Evolutionary conservation across 2,329 filamentous ascomycete species (phyloP).

Genomic region (Epichloe baconii): DNA sequence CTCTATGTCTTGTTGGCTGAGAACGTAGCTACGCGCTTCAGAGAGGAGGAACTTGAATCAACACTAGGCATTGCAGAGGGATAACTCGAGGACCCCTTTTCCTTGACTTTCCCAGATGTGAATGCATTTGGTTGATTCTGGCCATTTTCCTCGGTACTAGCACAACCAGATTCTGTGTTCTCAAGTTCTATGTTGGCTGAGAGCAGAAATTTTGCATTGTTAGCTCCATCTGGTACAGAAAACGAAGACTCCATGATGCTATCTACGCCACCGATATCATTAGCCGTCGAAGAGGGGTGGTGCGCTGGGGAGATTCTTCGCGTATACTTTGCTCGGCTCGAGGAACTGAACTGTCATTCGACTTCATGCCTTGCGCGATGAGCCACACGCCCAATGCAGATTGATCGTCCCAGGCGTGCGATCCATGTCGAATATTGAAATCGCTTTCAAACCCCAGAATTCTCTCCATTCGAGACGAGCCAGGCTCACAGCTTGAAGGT

Average conservation of each 20-base stretch:
- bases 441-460: slow-evolving; percentile 13
- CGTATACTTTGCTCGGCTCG: slow-evolving; percentile 7
- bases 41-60: slow-evolving; percentile 20
- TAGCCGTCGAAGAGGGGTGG: neutral
- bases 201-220: neutral
- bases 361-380: slow-evolving; percentile 20
- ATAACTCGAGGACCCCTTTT: slow-evolving; percentile 21
- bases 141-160: neutral
- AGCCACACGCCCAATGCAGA: slow-evolving; percentile 25
- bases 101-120: slow-evolving; percentile 5
- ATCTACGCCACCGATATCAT: slow-evolving; percentile 4
- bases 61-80: slow-evolving; percentile 21
- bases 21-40: slow-evolving; percentile 13
- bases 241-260: slow-evolving; percentile 7
- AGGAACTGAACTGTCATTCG: slow-evolving; percentile 14
- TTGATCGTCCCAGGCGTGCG: slow-evolving; percentile 19
- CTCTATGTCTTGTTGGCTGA: slow-evolving; percentile 20
- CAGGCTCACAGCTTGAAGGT: slow-evolving; percentile 3
- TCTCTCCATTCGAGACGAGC: slow-evolving; percentile 7
- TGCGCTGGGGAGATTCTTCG: neutral
- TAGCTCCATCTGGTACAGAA: neutral
- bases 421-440: slow-evolving; percentile 17
- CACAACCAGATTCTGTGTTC: neutral
- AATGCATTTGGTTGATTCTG: neutral
- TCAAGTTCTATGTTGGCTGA: neutral